Base-by-base conservation (phyloP, 352 stramenopile species). In the Globisporangium carolinianum region DNA sequence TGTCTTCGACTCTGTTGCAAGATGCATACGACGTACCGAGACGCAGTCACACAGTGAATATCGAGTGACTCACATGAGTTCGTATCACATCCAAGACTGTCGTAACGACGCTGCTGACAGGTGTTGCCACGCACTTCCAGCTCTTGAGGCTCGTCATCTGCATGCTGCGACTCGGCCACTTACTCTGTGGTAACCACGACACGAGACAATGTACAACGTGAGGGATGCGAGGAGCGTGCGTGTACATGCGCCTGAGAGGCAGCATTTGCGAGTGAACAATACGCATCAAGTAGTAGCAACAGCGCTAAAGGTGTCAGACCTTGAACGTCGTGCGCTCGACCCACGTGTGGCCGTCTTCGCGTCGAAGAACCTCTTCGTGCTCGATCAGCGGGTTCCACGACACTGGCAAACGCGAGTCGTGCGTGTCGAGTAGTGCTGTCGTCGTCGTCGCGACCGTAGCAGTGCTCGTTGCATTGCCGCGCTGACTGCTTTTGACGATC, bases 111-210 rank as follows among this genome's bases (percentile, higher is more conserved):
- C 24, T 32, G 2, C 2, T 2, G 24, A 32, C 24, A 32, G 24
- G 24, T 32, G 24, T 32, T 32, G 24, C 35, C 3, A 56, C 75
- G 41, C 49, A 87, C 77, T 75, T 81, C 79, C 79, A 92, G 15
- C 66, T 80, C 63, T 89, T 90, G 51, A 83, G 46, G 35, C 67
- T 86, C 32, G 83, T 67, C 66, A 83, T 85, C 54, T 86, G 73
- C 43, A 86, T 48, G 8, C 67, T 73, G 11, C 55, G 53, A 3
- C 60, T 61, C 3, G 60, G 58, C 78, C 68, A 89, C 4, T 59
- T 53, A 17, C 70, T 67, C 54, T 60, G 37, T 18, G 43, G 15
- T 53, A 15, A 43, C 18, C 24, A 10, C 11, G 17, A 6, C 8
- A 9, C 17, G 7, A 15, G 12, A 39, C 35, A 32, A 4, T 53